Evolutionary conservation across 495 filamentous ascomycete species (phyloP), one percentile per base, ranked within the genome.

Genomic region (Aspergillus haitiensis): DNA sequence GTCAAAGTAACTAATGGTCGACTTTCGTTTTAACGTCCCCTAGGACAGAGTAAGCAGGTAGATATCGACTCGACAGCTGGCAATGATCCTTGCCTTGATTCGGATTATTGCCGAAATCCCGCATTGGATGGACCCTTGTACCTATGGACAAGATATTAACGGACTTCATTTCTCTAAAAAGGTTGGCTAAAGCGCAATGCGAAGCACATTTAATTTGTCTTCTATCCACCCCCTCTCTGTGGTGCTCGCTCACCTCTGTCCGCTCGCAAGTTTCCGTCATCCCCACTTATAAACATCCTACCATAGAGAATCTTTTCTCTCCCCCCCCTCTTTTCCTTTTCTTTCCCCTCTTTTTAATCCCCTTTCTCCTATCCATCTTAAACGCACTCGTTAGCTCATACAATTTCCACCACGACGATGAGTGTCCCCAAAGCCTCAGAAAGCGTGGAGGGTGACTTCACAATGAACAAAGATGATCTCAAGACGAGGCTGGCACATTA

Each of bases 401-500:
- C 21, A 27, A 27, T 52, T 8, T 7, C 12, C 9, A 37, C 32
- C 33, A 6, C 21, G 32, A 5, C n/a, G 5, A 10, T 52, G 9
- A 44, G 7, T 15, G 27, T 33, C 8, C 55, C 60, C n/a, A 62
- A 57, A 21, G 39, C 55, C 8, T 64, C 62, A 2, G 73, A 74
- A 55, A 11, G 60, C 5, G 73, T 74, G 61, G 66, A 64, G 32
- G 33, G 59, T 9, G 34, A 40, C 8, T 36, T 48, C 12, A 54
- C 32, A 2, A 36, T 46, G 42, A 13, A 16, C 42, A 8, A 58
- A 5, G 55, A 60, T 36, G 6, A 36, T 0, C 35, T 53, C 13
- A 36, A 59, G 11, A 59, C 64, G 1, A 64, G 59, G 46, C 49
- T 69, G 6, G 61, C 56, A 6, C 70, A 71, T 0, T 68, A 78